Base-by-base conservation (phyloP, 139 green algal species). In the Pseudopediastrum boryanum region DNA sequence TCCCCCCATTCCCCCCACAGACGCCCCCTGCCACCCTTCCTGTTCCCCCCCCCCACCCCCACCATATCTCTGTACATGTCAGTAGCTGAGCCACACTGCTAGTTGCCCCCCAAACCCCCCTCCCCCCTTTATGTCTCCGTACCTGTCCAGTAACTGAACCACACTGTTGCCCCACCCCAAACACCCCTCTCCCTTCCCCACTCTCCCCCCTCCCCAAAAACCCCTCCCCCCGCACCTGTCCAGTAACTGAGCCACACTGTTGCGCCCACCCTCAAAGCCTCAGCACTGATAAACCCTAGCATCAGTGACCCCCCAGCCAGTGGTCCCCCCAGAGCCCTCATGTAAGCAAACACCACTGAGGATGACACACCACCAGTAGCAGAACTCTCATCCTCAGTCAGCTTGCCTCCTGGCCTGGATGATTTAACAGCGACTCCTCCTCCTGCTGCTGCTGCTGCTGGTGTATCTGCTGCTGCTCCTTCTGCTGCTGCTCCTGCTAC, bases 121-220 rank as follows among this genome's bases (percentile, higher is more conserved):
- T n/a, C n/a, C n/a, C n/a, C n/a, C n/a, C n/a, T n/a, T n/a, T n/a
- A n/a, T n/a, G n/a, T n/a, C n/a, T n/a, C n/a, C n/a, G n/a, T 36
- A 80, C 78, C 72, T 31, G 90, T 93, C 90, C 90, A 94, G 38
- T n/a, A n/a, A n/a, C n/a, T n/a, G n/a, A n/a, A n/a, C n/a, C n/a
- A n/a, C n/a, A n/a, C n/a, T n/a, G n/a, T n/a, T n/a, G n/a, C n/a
- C n/a, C n/a, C n/a, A n/a, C n/a, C n/a, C n/a, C n/a, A n/a, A n/a
- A n/a, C n/a, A n/a, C n/a, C n/a, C n/a, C n/a, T n/a, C n/a, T n/a
- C n/a, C n/a, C n/a, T n/a, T n/a, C n/a, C n/a, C n/a, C n/a, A n/a
- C n/a, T n/a, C n/a, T n/a, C n/a, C n/a, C n/a, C n/a, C n/a, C n/a
- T n/a, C n/a, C n/a, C n/a, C n/a, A n/a, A n/a, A n/a, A n/a, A n/a